Base-by-base conservation (phyloP, 225 moss, liverwort and hornwort species). In the Takakia lepidozioides region DNA sequence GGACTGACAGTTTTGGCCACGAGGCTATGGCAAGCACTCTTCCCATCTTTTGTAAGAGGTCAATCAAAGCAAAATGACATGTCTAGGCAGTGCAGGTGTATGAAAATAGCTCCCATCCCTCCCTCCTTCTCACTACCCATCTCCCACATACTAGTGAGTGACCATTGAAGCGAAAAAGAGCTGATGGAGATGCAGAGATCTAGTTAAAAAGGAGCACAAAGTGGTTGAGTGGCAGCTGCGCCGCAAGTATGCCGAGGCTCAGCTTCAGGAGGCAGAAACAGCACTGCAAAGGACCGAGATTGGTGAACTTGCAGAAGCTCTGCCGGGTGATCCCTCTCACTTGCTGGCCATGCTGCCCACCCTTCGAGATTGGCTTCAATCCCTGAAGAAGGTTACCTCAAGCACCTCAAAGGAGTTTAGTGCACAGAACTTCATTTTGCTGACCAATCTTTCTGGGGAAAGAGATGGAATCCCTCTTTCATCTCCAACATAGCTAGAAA, bases 131-230 rank as follows among this genome's bases (percentile, higher is more conserved):
- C n/a, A n/a, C n/a, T n/a, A n/a, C n/a, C n/a, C n/a, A n/a, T n/a
- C n/a, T n/a, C n/a, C n/a, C n/a, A n/a, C n/a, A n/a, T n/a, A n/a
- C n/a, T n/a, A n/a, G n/a, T n/a, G n/a, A n/a, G n/a, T n/a, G n/a
- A n/a, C n/a, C n/a, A n/a, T n/a, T n/a, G n/a, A n/a, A n/a, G n/a
- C n/a, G n/a, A n/a, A n/a, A n/a, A n/a, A n/a, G n/a, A n/a, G n/a
- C 2, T 66, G 28, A 3, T 30, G 15, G 40, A n/a, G n/a, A 37
- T 68, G 59, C 52, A 93, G 92, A 72, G 80, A 85, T 65, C 65
- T 85, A 49, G 54, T 75, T 50, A 93, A 69, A 61, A 88, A 88
- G 63, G 88, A 88, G 41, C 72, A 83, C 59, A 85, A 83, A 64
- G 75, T 93, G 27, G 56, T 78, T 65, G 88, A 83, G 5, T 83